Evolutionary conservation across 495 filamentous ascomycete species (phyloP), one percentile per base, ranked within the genome.

Genomic region (Aspergillus olivimuriae): DNA sequence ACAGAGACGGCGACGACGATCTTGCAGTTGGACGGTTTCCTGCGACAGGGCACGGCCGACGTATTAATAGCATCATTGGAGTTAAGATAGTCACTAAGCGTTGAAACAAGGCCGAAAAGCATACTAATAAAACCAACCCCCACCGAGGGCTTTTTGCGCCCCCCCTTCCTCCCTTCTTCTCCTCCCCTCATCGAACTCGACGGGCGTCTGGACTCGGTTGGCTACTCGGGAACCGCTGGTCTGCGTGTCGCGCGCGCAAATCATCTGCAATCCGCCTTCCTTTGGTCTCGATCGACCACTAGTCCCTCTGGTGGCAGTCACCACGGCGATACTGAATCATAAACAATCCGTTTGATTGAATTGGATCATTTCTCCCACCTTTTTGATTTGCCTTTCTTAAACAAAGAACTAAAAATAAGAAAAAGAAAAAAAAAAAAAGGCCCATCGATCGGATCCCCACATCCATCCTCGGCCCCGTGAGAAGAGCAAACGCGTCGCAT

Each of bases 241-340:
- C 31, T 44, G 43, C 24, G 42, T 34, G 47, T 21, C 39, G 42
- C 49, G 46, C 38, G 38, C 50, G 50, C 50, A 53, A 48, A 49
- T 53, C 50, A 53, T 46, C 50, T 46, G 50, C 50, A 48, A 32
- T 34, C 38, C 31, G 20, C 34, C 31, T 43, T 46, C 40, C 30
- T 23, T 43, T 15, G 21, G 16, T 30, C 26, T 24, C 20, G 30
- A 19, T 24, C 23, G 33, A 43, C 44, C 39, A 28, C 24, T 28
- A 28, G 11, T 11, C 11, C 5, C 24, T 28, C 11, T 11, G 24
- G 11, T 28, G 24, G 11, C 11, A 28, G 24, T 28, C 16, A 44
- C 32, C 41, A 44, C 32, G 7, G 4, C 7, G 24, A 11, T 28
- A 5, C 6, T 6, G 24, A 28, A 28, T 11, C 24, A 28, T 28